Percentiles rank a stretch among this genome's conserved stretches.
Conservation (phyloP, 164 flowering plant genomes). For the Macadamia integrifolia region DNA sequence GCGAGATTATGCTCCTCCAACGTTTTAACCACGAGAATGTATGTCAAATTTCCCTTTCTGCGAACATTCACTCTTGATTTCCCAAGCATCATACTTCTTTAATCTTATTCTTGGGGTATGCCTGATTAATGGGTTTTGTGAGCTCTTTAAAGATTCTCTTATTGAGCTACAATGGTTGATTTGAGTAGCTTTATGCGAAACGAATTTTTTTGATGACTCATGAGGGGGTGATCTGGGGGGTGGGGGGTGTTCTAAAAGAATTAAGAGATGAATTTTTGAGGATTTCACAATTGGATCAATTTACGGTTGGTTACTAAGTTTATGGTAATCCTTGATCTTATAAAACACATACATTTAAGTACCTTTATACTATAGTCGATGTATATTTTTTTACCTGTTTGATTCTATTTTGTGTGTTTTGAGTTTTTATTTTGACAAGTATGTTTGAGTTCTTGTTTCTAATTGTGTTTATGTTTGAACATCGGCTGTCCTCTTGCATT, state of each 20-base stretch:
- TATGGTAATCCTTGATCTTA: too few relatives aligned
- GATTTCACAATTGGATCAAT: not conserved
- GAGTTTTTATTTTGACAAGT: too few relatives aligned
- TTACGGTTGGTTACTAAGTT: not conserved
- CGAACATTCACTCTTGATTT: not conserved
- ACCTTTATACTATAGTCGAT: too few relatives aligned
- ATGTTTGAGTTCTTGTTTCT: too few relatives aligned
- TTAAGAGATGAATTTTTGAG: not conserved
- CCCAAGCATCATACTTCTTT: not conserved
- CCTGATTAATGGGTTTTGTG: not conserved
- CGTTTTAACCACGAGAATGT: constrained; percentile 95
- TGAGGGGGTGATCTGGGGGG: not conserved
- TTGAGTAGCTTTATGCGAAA: not conserved
- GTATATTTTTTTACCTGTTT: not conserved
- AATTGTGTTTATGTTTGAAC: too few relatives aligned
- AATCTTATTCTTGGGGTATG: not conserved
- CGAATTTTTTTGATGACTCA: not conserved
- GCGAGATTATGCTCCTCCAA: constrained; percentile 85
- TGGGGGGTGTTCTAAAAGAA: not conserved
- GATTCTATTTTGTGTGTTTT: not conserved
- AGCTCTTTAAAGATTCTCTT: not conserved
- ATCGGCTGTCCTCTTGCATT: too few relatives aligned
- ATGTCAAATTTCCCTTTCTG: constrained; percentile 7
- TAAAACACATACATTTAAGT: too few relatives aligned
- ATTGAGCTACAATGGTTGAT: not conserved